These are phyloP conservation scores for Penicillium turbatum DNA, from an alignment of 495 filamentous ascomycete species.

Conservation along the genomic window DNA sequence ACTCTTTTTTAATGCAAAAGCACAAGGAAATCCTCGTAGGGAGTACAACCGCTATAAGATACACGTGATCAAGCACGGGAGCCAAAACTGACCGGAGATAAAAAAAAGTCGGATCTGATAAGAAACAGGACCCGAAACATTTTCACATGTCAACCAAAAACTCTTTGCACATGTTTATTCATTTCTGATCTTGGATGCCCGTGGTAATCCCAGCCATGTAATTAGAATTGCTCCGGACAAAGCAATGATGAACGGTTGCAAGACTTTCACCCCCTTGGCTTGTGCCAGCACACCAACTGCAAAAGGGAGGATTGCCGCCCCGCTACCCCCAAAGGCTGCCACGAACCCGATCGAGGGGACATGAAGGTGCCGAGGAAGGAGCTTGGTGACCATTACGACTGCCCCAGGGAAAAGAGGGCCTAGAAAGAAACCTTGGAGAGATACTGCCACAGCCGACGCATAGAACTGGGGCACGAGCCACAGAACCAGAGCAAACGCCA, in stretches of 20 bases:
- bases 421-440: conserved; percentile 68
- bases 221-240: conserved; percentile 55
- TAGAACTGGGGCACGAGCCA: conserved; percentile 70
- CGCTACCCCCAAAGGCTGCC: conserved; percentile 73
- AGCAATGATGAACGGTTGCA: conserved; percentile 73
- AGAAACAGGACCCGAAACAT: neutral
- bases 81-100: neutral
- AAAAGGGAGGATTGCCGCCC: conserved; percentile 79
- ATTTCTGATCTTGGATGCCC: conserved; percentile 19
- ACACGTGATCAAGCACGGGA: too few species aligned
- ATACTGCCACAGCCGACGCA: conserved; percentile 64
- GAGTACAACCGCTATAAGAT: neutral
- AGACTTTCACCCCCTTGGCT: conserved; percentile 68
- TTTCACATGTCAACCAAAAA: conserved; percentile 3
- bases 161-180: conserved; percentile 11
- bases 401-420: conserved; percentile 67
- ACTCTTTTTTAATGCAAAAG: too few species aligned
- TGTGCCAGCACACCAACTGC: conserved; percentile 81
- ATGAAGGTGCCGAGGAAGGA: conserved; percentile 72
- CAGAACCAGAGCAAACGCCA: conserved; percentile 56
- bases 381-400: conserved; percentile 74
- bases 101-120: conserved; percentile 10
- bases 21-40: neutral
- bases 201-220: conserved; percentile 50
- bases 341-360: conserved; percentile 81